Conservation (phyloP, 768 basidiomycete species). For the Suillus placidus region DNA sequence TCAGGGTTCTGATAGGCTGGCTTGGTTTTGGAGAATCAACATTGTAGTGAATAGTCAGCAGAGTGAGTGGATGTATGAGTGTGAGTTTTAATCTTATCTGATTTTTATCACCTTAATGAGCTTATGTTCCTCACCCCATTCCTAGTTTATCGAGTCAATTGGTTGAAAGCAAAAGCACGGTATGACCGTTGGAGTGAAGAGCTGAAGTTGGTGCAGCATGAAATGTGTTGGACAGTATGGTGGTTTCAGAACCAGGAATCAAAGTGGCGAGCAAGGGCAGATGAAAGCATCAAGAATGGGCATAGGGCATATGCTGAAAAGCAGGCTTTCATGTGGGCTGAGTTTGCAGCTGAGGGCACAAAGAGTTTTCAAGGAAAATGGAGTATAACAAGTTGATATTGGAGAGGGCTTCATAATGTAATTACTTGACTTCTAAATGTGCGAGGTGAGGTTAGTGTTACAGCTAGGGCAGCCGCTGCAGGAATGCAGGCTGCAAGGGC, state of each 20-base stretch:
- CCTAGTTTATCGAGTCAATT: slow-evolving; percentile 8
- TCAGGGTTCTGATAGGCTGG: slow-evolving; percentile 9
- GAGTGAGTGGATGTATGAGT: slow-evolving; percentile 2
- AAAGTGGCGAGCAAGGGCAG: not conserved
- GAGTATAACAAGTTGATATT: too few relatives aligned
- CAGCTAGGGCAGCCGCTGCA: too few relatives aligned
- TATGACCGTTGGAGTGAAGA: slow-evolving; percentile 23
- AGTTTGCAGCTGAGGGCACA: too few relatives aligned
- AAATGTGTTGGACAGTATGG: slow-evolving; percentile 22
- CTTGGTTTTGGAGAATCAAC: not conserved
- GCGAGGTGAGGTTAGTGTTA: too few relatives aligned
- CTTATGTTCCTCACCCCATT: not conserved
- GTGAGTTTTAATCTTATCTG: not conserved
- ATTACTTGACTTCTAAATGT: not conserved
- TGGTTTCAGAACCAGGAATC: slow-evolving; percentile 12
- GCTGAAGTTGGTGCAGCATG: slow-evolving; percentile 16
- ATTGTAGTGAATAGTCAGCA: not conserved
- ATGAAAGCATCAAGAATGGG: not conserved
- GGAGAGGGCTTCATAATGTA: not conserved
- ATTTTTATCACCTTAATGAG: not conserved
- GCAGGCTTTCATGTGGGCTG: not conserved
- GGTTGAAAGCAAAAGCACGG: slow-evolving; percentile 19
- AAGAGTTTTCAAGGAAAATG: too few relatives aligned
- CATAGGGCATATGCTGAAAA: not conserved
- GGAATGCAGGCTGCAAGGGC: too few relatives aligned